These are phyloP conservation scores for Potentilla sterilis DNA, from an alignment of 306 rosid genomes.

Conservation along the genomic window DNA sequence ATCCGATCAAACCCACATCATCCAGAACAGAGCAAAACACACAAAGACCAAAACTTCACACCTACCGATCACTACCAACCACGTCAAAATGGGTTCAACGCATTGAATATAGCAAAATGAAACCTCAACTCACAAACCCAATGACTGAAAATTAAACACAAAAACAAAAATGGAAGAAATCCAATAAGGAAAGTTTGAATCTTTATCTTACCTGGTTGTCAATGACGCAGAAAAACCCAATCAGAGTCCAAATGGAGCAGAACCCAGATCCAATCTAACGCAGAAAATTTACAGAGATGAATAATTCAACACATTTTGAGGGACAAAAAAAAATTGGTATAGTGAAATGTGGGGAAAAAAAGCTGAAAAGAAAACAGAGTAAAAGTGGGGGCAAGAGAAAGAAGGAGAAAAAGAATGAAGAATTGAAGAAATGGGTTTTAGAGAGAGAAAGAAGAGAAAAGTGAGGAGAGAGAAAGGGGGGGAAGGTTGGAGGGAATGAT, in stretches of 20 bases:
- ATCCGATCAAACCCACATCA: conserved; percentile 44
- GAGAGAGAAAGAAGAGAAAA: conserved; percentile 45
- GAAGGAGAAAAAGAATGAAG: conserved; percentile 19
- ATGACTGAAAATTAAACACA: background rate
- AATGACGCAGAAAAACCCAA: conserved; percentile 19
- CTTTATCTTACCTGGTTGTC: conserved; percentile 21
- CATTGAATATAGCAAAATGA: background rate
- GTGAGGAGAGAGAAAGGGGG: conserved; percentile 22
- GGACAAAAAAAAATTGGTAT: conserved; percentile 16
- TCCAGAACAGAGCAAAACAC: conserved; percentile 10
- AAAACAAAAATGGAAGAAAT: background rate
- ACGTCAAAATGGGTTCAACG: conserved; percentile 2
- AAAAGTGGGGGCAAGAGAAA: conserved; percentile 30
- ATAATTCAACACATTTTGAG: conserved; percentile 17
- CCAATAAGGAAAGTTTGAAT: conserved; percentile 20
- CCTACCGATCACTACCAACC: conserved; percentile 4
- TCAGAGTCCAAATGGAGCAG: conserved; percentile 26
- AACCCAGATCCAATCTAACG: conserved; percentile 55
- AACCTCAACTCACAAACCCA: conserved; percentile 12
- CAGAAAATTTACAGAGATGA: conserved; percentile 18
- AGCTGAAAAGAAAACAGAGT: conserved; percentile 31
- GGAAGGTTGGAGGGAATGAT: conserved; percentile 72
- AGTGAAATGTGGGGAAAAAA: conserved; percentile 23
- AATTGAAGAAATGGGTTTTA: conserved; percentile 29
- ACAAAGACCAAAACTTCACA: conserved; percentile 7